These are phyloP conservation scores for Lichtheimia ramosa DNA, from an alignment of 371 early-diverging fungal species.

Conservation along the genomic window DNA sequence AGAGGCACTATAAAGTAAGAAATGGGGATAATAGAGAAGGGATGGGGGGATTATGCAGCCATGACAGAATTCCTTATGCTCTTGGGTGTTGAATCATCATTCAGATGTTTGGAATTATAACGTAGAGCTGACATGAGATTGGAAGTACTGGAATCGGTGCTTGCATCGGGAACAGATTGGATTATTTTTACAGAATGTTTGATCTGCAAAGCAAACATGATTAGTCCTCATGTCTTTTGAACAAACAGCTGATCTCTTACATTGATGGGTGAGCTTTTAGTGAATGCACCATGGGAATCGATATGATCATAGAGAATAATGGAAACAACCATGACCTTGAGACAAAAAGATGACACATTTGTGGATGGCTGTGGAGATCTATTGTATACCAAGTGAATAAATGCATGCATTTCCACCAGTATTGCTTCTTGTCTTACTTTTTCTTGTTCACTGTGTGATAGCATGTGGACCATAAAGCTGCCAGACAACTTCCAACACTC, in stretches of 20 bases:
- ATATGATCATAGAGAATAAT: slow-evolving; percentile 92
- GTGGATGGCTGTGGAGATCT: background rate
- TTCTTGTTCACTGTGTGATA: slow-evolving; percentile 68
- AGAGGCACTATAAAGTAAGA: background rate
- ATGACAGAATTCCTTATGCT: slow-evolving; percentile 61
- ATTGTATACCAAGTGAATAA: background rate
- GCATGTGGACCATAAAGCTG: slow-evolving; percentile 69
- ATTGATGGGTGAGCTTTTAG: slow-evolving; percentile 76
- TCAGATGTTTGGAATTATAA: slow-evolving; percentile 80
- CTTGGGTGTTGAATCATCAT: slow-evolving; percentile 81
- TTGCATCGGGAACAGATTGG: slow-evolving; percentile 43
- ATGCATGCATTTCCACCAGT: no score
- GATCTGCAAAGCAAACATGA: slow-evolving; percentile 34
- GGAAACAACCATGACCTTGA: slow-evolving; percentile 86
- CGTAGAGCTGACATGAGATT: slow-evolving; percentile 74
- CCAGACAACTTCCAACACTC: slow-evolving; percentile 63
- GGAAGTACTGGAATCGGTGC: slow-evolving; percentile 45
- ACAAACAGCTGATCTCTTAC: slow-evolving; percentile 35
- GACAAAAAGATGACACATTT: slow-evolving; percentile 33
- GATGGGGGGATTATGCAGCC: slow-evolving; percentile 21
- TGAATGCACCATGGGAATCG: slow-evolving; percentile 77
- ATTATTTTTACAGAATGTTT: slow-evolving; percentile 74
- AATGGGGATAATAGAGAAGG: background rate
- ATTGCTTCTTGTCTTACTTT: slow-evolving; percentile 13
- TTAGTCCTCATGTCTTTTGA: slow-evolving; percentile 2